Conservation (phyloP, 108 stramenopile species). For the Skeletonema marinoi region DNA sequence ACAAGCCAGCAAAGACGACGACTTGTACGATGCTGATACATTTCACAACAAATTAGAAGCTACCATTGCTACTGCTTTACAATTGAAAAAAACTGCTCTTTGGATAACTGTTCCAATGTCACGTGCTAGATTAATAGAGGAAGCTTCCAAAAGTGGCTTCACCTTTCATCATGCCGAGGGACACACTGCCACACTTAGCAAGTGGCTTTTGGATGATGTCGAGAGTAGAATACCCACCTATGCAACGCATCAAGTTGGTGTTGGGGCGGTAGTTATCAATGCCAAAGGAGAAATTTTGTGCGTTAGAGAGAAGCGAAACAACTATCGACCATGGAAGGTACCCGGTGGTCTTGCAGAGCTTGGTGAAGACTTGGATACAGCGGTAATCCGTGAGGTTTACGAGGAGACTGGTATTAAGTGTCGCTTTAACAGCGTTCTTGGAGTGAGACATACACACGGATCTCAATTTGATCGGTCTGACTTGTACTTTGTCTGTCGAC, state of each 20-base stretch:
- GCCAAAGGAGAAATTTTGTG: slow-evolving; percentile 67
- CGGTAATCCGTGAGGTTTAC: slow-evolving; percentile 79
- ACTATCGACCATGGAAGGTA: slow-evolving; percentile 86
- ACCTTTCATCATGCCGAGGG: slow-evolving; percentile 69
- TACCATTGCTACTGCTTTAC: slow-evolving; percentile 41
- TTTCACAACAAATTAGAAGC: slow-evolving; percentile 53
- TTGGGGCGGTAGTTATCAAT: slow-evolving; percentile 76
- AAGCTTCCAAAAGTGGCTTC: slow-evolving; percentile 47
- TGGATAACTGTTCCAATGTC: slow-evolving; percentile 79
- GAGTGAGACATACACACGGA: slow-evolving; percentile 85
- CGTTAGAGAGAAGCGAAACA: slow-evolving; percentile 71
- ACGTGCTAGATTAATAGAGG: slow-evolving; percentile 56
- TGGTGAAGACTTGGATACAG: slow-evolving; percentile 80
- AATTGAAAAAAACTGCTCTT: slow-evolving; percentile 59
- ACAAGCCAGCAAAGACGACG: not conserved
- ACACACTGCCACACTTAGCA: slow-evolving; percentile 50
- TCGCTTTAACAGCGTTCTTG: slow-evolving; percentile 63
- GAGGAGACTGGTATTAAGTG: slow-evolving; percentile 90
- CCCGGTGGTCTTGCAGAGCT: slow-evolving; percentile 84
- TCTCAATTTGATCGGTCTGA: slow-evolving; percentile 73
- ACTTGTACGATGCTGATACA: slow-evolving; percentile 27
- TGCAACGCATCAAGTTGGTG: slow-evolving; percentile 77
- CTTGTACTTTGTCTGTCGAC: slow-evolving; percentile 77
- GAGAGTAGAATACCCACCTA: slow-evolving; percentile 68
- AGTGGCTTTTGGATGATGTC: slow-evolving; percentile 56